These are phyloP conservation scores for Ceratocystis alfenasii DNA, from an alignment of 2,329 filamentous ascomycete genomes.

Conservation along the genomic window DNA sequence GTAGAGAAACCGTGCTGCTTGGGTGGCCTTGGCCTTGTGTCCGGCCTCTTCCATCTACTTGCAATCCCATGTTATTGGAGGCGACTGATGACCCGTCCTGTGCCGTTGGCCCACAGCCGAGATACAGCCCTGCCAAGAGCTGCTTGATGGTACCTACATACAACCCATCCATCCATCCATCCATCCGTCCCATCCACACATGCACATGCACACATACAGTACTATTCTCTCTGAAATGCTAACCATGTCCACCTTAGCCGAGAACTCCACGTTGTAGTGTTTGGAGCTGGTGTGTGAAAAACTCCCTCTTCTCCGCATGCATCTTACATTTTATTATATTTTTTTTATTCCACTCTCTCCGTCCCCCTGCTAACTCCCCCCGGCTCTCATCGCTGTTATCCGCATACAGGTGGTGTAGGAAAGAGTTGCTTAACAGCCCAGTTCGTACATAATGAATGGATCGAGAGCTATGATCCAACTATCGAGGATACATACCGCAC, in stretches of 20 bases:
- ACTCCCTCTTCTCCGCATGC: neutral
- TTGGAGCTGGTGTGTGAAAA: slow-evolving; percentile 56
- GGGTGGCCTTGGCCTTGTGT: neutral
- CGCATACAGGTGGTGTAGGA: slow-evolving; percentile 61
- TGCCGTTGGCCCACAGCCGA: neutral
- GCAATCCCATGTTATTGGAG: too few relatives aligned
- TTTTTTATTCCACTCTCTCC: neutral
- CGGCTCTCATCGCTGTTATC: slow-evolving; percentile 12
- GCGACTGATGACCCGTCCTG: neutral
- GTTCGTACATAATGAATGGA: slow-evolving; percentile 90
- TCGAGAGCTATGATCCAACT: slow-evolving; percentile 72
- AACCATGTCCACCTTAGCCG: slow-evolving; percentile 37
- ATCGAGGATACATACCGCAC: slow-evolving; percentile 69
- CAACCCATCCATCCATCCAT: neutral
- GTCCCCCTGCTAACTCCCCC: neutral
- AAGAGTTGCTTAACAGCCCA: slow-evolving; percentile 93
- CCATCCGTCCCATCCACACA: neutral
- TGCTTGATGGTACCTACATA: neutral
- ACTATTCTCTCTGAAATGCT: neutral
- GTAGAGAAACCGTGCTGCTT: too few relatives aligned
- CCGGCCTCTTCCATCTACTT: neutral
- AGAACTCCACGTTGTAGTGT: slow-evolving; percentile 72
- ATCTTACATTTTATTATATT: neutral
- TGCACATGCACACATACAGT: neutral
- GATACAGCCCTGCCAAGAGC: slow-evolving; percentile 1